Percentiles rank a stretch among this genome's conserved stretches.
Evolutionary conservation across 2,329 filamentous ascomycete species (phyloP).

Genomic region (Lasiodiplodia citricola): DNA sequence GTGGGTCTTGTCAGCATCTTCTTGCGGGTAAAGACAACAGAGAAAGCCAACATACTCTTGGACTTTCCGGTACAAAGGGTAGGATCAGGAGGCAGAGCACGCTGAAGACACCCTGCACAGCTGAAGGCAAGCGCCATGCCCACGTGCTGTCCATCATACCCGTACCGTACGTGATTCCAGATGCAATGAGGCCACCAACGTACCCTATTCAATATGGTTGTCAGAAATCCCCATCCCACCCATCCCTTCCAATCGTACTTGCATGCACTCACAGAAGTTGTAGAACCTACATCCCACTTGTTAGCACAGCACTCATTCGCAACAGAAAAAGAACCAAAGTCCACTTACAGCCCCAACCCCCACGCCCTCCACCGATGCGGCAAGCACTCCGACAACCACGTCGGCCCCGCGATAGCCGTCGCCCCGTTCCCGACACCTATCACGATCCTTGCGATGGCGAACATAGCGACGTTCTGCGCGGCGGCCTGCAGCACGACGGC

Average conservation of each 20-base stretch:
- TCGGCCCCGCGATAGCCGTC: slow-evolving; percentile 51
- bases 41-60: background rate
- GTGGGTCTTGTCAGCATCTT: slow-evolving; percentile 49
- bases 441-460: slow-evolving; percentile 54
- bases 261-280: slow-evolving; percentile 6
- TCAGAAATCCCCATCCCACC: background rate
- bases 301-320: slow-evolving; percentile 25
- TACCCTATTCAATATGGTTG: background rate
- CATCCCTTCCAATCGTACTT: too few species aligned
- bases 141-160: slow-evolving; percentile 51
- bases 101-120: slow-evolving; percentile 51
- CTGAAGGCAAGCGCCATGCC: slow-evolving; percentile 54
- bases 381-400: slow-evolving; percentile 58
- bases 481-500: slow-evolving; percentile 55
- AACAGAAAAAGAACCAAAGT: background rate
- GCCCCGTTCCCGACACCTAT: slow-evolving; percentile 54
- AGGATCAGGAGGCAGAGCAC: slow-evolving; percentile 50
- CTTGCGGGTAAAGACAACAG: background rate
- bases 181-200: slow-evolving; percentile 48
- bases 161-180: slow-evolving; percentile 54
- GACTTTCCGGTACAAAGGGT: slow-evolving; percentile 47
- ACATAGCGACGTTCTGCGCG: slow-evolving; percentile 59
- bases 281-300: background rate
- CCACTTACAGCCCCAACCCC: slow-evolving; percentile 45
- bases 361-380: slow-evolving; percentile 52